These are phyloP conservation scores for Eimeria maxima DNA, from an alignment of 169 alveolate species.

Conservation along the genomic window DNA sequence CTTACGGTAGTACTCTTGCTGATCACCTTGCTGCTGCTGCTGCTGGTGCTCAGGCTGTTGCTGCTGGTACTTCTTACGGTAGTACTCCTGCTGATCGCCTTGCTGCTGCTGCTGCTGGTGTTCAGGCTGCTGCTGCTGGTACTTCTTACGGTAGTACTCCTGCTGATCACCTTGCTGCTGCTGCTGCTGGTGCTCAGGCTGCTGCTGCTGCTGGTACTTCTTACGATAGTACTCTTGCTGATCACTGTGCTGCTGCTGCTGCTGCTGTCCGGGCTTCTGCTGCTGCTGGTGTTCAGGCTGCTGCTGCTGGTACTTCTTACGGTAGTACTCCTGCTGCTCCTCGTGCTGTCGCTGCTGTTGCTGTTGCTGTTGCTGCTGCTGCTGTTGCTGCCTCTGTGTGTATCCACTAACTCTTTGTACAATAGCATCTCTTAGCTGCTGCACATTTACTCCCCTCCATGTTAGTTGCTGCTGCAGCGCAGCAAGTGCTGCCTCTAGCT, in stretches of 20 bases:
- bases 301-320: background rate
- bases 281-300: constrained; percentile 8
- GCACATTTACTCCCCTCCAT: background rate
- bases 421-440: background rate
- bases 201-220: background rate
- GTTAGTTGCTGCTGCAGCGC: constrained; percentile 21
- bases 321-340: background rate
- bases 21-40: background rate
- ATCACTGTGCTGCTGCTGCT: constrained; percentile 52
- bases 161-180: no score
- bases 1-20: background rate
- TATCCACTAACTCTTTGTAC: background rate
- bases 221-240: background rate
- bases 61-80: background rate
- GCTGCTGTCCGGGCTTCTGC: background rate
- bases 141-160: background rate
- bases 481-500: background rate
- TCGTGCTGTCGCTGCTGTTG: background rate
- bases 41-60: background rate
- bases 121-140: background rate
- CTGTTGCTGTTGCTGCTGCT: constrained; percentile 48
- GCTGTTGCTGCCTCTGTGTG: constrained; percentile 22
- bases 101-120: constrained; percentile 18
- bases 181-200: background rate
- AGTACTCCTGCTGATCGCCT: no score